Evolutionary conservation across 169 alveolate genomes (phyloP).

Genomic region (Toxoplasma gondii): DNA sequence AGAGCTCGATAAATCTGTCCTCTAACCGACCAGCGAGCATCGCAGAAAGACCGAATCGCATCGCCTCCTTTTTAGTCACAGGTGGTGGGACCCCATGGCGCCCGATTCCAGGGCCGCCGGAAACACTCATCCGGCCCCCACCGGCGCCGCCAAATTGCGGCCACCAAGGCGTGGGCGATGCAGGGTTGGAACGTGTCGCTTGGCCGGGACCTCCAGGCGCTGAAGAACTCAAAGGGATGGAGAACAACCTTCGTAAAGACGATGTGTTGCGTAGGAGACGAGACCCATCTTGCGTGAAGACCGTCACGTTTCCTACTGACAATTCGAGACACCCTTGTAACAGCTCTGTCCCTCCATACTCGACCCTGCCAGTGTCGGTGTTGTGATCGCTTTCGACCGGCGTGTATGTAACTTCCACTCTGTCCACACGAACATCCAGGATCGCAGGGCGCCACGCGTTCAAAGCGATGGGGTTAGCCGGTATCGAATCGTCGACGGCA

Average conservation of each 20-base stretch:
- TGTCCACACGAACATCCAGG: slow-evolving; percentile 1
- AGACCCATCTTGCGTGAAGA: slow-evolving; percentile 24
- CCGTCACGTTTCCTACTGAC: not conserved
- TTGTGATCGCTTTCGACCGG: not conserved
- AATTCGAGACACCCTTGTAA: not conserved
- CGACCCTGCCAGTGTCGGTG: not conserved
- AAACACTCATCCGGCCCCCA: not conserved
- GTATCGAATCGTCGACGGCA: not conserved
- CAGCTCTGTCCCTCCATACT: not conserved
- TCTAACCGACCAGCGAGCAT: not conserved
- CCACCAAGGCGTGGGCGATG: slow-evolving; percentile 1
- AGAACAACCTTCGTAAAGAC: not conserved
- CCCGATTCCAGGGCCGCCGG: not conserved
- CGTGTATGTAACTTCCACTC: not conserved
- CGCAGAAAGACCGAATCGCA: not conserved
- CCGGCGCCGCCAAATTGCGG: not conserved
- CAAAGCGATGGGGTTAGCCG: not conserved
- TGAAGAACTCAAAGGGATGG: not conserved
- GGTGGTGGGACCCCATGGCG: not conserved
- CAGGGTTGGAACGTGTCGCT: not conserved
- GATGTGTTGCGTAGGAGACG: slow-evolving; percentile 7
- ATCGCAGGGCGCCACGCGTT: slow-evolving; percentile 2
- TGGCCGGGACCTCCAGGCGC: not conserved
- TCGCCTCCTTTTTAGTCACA: not conserved
- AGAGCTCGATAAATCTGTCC: not conserved